Evolutionary conservation across 768 basidiomycete genomes (phyloP), one percentile per base, ranked within the genome.

Genomic region (Galerina marginata): DNA sequence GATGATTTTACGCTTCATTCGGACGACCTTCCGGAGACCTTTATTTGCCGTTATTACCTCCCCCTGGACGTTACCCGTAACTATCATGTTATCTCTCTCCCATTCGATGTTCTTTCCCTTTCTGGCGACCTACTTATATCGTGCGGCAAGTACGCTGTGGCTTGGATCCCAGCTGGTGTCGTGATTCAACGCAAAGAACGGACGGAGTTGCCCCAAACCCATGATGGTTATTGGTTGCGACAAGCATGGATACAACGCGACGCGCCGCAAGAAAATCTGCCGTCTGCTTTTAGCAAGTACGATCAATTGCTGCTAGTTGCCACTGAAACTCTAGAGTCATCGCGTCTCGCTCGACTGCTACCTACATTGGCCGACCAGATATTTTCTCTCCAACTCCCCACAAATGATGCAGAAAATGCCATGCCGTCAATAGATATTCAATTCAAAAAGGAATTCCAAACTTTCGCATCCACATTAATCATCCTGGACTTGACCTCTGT

Each of bases 31-130:
- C 73, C 72, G n/a, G 51, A 58, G 0, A 55, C 65, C 5, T 74
- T 74, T 43, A 59, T 73, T 5, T 73, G 71, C 59, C 64, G 73
- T 11, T 74, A 73, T 63, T 54, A 65, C 15, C 65, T 74, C 23
- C 73, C 73, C 15, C 9, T 68, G 16, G 55, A 60, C 15, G 20
- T 62, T 6, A 58, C 63, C 37, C 65, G 69, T 26, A 69, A 69
- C 33, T 59, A 54, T 42, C 65, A 59, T 16, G 60, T 70, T 25
- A 59, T 68, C 4, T 69, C 68, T 5, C 62, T 65, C 2, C 33
- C 65, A 10, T 72, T 74, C 54, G 69, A 72, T 47, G 67, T 69
- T 9, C 33, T 71, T 23, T 71, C 72, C 4, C 65, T 52, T 12
- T 48, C 63, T 7, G 73, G 70, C 4, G 62, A 71, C 11, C 63